phyloP scores from a whole-genome alignment of 192 early-diverging fungal genomes.

The Coemansia sp. region DNA sequence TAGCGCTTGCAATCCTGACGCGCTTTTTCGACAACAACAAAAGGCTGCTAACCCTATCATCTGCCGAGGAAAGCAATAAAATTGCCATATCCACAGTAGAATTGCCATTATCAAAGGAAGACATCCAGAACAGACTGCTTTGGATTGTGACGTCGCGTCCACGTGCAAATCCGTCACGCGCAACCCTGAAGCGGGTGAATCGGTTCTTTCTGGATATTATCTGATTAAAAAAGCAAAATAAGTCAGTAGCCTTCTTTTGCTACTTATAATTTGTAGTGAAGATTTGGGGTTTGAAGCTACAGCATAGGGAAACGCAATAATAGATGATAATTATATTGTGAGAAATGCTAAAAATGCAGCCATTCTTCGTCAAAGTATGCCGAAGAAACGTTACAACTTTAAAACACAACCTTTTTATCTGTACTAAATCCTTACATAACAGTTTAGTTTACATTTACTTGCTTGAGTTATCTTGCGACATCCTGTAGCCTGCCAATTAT shows the following conservation, averaged over 20 bases:
- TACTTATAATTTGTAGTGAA: neutral
- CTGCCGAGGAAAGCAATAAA: neutral
- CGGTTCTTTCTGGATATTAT: conserved; percentile 58
- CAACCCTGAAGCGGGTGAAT: conserved; percentile 77
- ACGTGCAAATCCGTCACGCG: conserved; percentile 70
- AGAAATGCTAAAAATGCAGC: no score
- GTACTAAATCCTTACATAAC: no score
- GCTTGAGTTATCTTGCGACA: no score
- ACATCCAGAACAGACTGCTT: conserved; percentile 66
- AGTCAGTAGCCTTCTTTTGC: neutral
- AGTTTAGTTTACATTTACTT: no score
- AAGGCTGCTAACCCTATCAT: conserved; percentile 3
- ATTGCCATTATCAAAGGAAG: conserved; percentile 54
- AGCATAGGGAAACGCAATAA: no score
- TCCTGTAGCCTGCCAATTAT: no score
- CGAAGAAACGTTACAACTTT: no score
- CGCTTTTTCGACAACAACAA: conserved; percentile 58
- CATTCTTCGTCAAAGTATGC: no score
- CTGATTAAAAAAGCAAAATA: neutral
- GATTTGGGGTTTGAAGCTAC: no score
- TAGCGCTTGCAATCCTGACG: conserved; percentile 67
- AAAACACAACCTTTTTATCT: no score
- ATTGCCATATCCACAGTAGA: neutral
- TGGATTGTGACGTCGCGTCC: conserved; percentile 64
- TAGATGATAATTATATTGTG: no score